Evolutionary conservation across 805 yeast genomes (phyloP).

Genomic region (Lipomyces sp.): DNA sequence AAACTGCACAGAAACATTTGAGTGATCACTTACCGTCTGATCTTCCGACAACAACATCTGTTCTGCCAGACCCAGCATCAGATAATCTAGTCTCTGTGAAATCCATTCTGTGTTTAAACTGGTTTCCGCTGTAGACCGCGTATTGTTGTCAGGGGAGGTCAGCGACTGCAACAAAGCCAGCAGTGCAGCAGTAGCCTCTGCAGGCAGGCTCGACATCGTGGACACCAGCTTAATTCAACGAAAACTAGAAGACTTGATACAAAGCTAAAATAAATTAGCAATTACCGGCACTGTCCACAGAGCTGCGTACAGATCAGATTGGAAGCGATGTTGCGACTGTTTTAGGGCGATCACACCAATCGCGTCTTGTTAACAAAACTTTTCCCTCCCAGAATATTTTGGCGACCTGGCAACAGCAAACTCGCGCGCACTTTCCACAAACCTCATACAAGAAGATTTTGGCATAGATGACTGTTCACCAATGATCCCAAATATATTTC

Average conservation of each 20-base stretch:
- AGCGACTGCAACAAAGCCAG: conserved; percentile 65
- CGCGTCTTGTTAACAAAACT: not conserved
- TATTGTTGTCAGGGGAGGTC: conserved; percentile 75
- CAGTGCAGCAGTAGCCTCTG: conserved; percentile 62
- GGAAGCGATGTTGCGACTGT: not conserved
- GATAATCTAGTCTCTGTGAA: conserved; percentile 66
- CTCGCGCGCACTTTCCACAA: no score
- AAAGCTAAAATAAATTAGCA: not conserved
- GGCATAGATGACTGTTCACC: no score
- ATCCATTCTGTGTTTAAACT: conserved; percentile 78
- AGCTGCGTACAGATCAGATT: not conserved
- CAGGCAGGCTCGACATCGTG: conserved; percentile 52
- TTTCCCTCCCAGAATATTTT: not conserved
- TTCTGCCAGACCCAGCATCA: conserved; percentile 79
- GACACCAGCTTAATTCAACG: not conserved
- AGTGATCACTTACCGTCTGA: conserved; percentile 54
- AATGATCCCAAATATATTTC: no score
- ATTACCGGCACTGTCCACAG: not conserved
- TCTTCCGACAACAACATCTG: conserved; percentile 67
- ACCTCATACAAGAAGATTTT: not conserved
- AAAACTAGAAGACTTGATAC: not conserved
- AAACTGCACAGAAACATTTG: not conserved
- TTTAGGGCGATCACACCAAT: not conserved
- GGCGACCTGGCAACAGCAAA: no score
- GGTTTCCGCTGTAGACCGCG: conserved; percentile 79